phyloP scores from a whole-genome alignment of 108 stramenopile species.

The Nannochloropsis oceanica region DNA sequence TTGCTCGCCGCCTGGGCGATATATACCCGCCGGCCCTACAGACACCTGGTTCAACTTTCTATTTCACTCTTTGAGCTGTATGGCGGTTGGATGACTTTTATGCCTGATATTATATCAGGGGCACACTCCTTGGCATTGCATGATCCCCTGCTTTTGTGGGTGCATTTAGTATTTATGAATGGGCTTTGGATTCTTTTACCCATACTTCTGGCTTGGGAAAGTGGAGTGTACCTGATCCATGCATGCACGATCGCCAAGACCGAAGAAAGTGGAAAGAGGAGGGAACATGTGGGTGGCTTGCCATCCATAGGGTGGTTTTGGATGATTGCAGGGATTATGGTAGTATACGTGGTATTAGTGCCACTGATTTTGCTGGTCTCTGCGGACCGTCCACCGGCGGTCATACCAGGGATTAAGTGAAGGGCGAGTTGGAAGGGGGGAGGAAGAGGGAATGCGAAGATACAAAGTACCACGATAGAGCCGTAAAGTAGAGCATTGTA shows the following conservation, averaged over 20 bases:
- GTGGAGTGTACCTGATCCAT: background rate
- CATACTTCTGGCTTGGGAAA: constrained; percentile 8
- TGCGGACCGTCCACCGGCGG: background rate
- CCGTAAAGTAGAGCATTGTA: too few species aligned
- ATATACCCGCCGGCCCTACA: background rate
- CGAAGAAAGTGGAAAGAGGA: background rate
- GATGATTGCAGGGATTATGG: background rate
- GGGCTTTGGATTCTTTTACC: constrained; percentile 18
- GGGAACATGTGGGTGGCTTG: background rate
- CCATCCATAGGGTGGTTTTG: background rate
- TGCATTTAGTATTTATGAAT: constrained; percentile 18
- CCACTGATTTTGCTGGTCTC: constrained; percentile 2
- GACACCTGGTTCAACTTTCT: background rate
- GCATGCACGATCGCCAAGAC: background rate
- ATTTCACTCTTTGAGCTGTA: constrained; percentile 14
- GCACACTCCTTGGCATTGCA: background rate
- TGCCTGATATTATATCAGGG: background rate
- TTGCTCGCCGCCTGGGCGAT: background rate
- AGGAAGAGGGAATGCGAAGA: too few species aligned
- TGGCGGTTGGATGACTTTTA: constrained; percentile 28
- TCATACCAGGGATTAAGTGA: too few species aligned
- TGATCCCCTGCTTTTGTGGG: background rate
- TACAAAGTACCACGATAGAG: too few species aligned
- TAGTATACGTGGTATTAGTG: constrained; percentile 8
- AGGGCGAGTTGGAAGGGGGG: too few species aligned